These are phyloP conservation scores for Metarhizium brunneum DNA, from an alignment of 2,329 filamentous ascomycete species.

Conservation along the genomic window DNA sequence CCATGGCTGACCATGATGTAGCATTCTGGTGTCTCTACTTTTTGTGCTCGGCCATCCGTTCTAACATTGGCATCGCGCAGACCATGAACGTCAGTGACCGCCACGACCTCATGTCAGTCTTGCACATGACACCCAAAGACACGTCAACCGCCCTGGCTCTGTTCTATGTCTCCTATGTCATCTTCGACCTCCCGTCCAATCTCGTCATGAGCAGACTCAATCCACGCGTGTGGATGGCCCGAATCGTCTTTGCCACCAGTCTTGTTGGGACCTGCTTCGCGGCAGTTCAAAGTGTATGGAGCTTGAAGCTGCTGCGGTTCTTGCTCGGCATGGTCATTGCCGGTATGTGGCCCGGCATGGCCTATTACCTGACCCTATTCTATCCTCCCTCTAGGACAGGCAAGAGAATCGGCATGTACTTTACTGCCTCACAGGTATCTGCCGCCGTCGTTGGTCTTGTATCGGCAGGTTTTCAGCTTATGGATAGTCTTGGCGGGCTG, in stretches of 20 bases:
- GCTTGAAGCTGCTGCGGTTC: constrained; percentile 78
- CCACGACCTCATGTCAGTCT: constrained; percentile 66
- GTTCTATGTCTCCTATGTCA: constrained; percentile 87
- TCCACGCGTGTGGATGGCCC: constrained; percentile 83
- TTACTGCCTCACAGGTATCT: constrained; percentile 79
- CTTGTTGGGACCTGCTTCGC: constrained; percentile 77
- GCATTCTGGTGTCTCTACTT: constrained; percentile 91
- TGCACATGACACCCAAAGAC: constrained; percentile 63
- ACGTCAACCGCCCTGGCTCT: constrained; percentile 76
- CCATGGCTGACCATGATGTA: constrained; percentile 15
- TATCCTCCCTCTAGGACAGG: constrained; percentile 81
- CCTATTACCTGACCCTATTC: constrained; percentile 85
- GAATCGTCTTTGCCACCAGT: constrained; percentile 81
- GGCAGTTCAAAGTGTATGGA: constrained; percentile 74
- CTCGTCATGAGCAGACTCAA: constrained; percentile 79
- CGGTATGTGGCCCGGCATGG: constrained; percentile 94
- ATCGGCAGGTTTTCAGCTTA: constrained; percentile 83
- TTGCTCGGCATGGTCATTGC: constrained; percentile 81
- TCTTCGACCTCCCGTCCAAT: constrained; percentile 85
- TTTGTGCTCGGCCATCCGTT: constrained; percentile 82
- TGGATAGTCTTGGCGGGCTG: constrained; percentile 69
- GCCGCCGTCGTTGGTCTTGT: constrained; percentile 84
- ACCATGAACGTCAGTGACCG: constrained; percentile 69
- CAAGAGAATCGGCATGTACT: constrained; percentile 84
- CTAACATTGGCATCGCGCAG: constrained; percentile 87